Evolutionary conservation across 208 protist genomes (phyloP), one percentile per base, ranked within the genome.

Genomic region (Crithidia expoeki): DNA sequence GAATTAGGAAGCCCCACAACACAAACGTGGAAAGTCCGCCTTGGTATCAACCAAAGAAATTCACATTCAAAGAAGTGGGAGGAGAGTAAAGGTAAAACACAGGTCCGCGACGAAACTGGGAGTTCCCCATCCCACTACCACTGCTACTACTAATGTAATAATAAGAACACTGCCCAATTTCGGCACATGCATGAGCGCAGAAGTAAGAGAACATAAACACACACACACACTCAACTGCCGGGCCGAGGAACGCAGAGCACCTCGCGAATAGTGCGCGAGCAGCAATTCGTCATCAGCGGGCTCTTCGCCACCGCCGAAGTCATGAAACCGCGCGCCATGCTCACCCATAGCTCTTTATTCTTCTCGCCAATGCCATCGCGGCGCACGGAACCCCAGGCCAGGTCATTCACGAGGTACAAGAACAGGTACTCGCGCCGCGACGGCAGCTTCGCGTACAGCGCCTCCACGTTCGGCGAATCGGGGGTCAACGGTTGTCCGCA

Each of bases 381-480:
- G 23, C 52, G 47, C 21, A 79, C 79, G 0, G 68, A 69, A 66
- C 79, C 64, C 83, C 83, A 88, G 42, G 64, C 64, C 2, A 88
- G 68, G 17, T 88, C 79, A 56, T 88, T 88, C 16, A 79, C 75
- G 14, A 88, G 72, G 58, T 88, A 88, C 6, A 88, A 58, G 4
- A 71, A 56, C 6, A 88, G 60, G 52, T 85, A 88, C 62, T 88
- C 83, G n/a, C 80, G 65, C 34, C 83, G 79, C 25, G 79, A 88
- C 0, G 83, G 83, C 56, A 88, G 70, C 33, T 53, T 44, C 10
- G 47, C 11, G 34, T 78, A 65, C 14, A 64, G 36, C 3, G n/a
- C 17, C 19, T 55, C 52, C 27, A 25, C 12, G 27, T 14, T 32
- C 21, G 36, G 33, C 36, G 42, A 10, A 44, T 36, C 28, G 6